phyloP scores from a whole-genome alignment of 352 stramenopile genomes.

The Pythium plurisporium region DNA sequence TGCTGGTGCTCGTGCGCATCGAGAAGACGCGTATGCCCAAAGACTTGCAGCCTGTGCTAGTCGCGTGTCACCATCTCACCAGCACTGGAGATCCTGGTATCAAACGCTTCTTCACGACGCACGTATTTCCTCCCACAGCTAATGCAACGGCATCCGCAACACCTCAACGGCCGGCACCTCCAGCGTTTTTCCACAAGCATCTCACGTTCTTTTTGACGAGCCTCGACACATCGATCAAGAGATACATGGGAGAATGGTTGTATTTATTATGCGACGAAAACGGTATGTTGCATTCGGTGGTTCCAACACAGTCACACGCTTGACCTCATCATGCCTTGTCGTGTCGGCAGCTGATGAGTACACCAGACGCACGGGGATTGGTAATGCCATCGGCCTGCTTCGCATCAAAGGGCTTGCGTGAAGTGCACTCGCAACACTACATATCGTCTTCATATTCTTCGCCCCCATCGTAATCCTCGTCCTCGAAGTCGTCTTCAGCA shows the following conservation, averaged over 20 bases:
- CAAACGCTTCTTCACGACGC: conserved; percentile 35
- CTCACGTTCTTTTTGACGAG: conserved; percentile 71
- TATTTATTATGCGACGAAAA: conserved; percentile 73
- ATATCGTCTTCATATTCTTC: conserved; percentile 23
- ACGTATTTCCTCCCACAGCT: conserved; percentile 27
- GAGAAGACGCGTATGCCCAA: conserved; percentile 51
- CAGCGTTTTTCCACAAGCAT: conserved; percentile 50
- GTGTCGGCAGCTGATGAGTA: conserved; percentile 56
- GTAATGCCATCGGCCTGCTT: conserved; percentile 72
- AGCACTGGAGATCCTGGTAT: conserved; percentile 27
- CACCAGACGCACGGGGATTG: conserved; percentile 59
- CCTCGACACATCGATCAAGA: conserved; percentile 61
- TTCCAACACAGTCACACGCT: not conserved
- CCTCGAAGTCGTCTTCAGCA: conserved; percentile 17
- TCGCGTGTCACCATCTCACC: conserved; percentile 63
- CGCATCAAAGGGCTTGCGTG: conserved; percentile 54
- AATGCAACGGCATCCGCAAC: not conserved
- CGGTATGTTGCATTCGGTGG: conserved; percentile 30
- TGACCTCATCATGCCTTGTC: conserved; percentile 17
- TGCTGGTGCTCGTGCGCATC: conserved; percentile 51
- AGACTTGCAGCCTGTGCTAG: conserved; percentile 50
- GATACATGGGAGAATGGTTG: conserved; percentile 67
- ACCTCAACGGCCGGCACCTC: not conserved
- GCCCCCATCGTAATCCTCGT: conserved; percentile 13
- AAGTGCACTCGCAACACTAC: not conserved